Evolutionary conservation across 2,329 filamentous ascomycete genomes (phyloP).

Genomic region (Amauroascus niger): DNA sequence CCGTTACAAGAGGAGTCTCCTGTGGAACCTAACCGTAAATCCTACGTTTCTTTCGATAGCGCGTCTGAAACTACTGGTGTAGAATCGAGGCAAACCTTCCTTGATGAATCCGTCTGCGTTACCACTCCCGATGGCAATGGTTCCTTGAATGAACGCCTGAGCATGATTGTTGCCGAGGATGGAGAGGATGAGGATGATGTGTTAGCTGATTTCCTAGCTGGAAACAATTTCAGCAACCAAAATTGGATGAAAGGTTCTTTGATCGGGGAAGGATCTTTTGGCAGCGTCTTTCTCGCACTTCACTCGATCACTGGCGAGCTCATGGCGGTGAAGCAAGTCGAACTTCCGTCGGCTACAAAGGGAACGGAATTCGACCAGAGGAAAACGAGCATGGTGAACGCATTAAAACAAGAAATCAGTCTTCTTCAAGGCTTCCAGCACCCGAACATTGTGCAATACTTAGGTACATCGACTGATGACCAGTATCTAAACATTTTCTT

Average conservation of each 20-base stretch:
- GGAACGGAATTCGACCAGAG: constrained; percentile 71
- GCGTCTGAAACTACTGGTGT: constrained; percentile 46
- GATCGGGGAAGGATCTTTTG: constrained; percentile 94
- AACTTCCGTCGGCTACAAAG: constrained; percentile 71
- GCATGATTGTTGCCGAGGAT: constrained; percentile 76
- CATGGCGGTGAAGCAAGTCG: constrained; percentile 96
- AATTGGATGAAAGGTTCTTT: constrained; percentile 99
- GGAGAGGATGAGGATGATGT: constrained; percentile 87
- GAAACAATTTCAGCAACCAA: constrained; percentile 90
- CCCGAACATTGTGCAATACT: constrained; percentile 94
- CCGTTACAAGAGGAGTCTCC: constrained; percentile 85
- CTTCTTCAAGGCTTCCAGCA: constrained; percentile 89
- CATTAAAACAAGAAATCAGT: constrained; percentile 90
- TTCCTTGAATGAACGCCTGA: constrained; percentile 72
- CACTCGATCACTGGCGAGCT: constrained; percentile 95
- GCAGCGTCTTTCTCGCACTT: constrained; percentile 86
- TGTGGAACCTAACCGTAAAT: constrained; percentile 80
- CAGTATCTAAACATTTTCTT: constrained; percentile 98
- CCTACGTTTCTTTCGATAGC: constrained; percentile 67
- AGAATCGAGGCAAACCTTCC: constrained; percentile 75
- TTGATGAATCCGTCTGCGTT: constrained; percentile 68
- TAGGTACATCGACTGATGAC: constrained; percentile 85
- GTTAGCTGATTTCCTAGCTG: constrained; percentile 77
- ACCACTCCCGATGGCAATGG: constrained; percentile 50
- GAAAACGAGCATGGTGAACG: constrained; percentile 97